Percentiles rank a stretch among this genome's conserved stretches.
Evolutionary conservation across 257 asterid genomes (phyloP).

Genomic region (Rhazya stricta): DNA sequence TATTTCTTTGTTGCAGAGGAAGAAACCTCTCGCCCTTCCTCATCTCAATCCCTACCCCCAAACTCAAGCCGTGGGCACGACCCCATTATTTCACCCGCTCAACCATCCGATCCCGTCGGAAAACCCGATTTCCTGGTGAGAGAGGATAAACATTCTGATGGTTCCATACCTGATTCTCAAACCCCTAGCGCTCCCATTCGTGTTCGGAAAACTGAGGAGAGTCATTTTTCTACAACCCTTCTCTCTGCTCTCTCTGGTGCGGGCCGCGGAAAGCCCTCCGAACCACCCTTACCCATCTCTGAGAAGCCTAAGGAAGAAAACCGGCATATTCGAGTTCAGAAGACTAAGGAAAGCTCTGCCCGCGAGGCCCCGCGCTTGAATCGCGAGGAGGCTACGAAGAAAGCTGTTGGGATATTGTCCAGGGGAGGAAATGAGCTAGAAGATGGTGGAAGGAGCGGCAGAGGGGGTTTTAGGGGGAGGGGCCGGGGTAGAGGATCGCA

Average conservation of each 20-base stretch:
- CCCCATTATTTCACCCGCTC: constrained; percentile 20
- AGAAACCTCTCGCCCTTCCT: constrained; percentile 8
- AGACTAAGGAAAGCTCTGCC: constrained; percentile 1
- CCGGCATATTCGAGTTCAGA: constrained; percentile 39
- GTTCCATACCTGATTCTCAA: constrained; percentile 6
- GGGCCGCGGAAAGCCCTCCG: constrained; percentile 66
- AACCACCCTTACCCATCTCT: constrained; percentile 14
- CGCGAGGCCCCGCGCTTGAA: constrained; percentile 33
- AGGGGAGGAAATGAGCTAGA: constrained; percentile 24
- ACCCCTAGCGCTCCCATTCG: background rate
- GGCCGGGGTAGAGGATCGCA: constrained; percentile 24
- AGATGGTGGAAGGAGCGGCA: constrained; percentile 25
- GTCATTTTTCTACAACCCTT: constrained; percentile 25
- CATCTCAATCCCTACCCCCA: background rate
- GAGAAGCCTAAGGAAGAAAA: constrained; percentile 42
- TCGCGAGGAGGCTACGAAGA: constrained; percentile 48
- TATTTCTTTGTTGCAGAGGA: constrained; percentile 24
- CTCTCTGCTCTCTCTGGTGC: constrained; percentile 35
- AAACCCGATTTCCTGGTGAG: constrained; percentile 22
- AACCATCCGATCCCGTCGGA: constrained; percentile 9
- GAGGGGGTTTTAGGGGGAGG: constrained; percentile 32
- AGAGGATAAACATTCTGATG: constrained; percentile 22
- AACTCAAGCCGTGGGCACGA: constrained; percentile 32
- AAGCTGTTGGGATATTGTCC: constrained; percentile 49
- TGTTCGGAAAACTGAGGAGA: constrained; percentile 6